Conservation (phyloP, 1,284 basidiomycete species). For the Tilletia caries region DNA sequence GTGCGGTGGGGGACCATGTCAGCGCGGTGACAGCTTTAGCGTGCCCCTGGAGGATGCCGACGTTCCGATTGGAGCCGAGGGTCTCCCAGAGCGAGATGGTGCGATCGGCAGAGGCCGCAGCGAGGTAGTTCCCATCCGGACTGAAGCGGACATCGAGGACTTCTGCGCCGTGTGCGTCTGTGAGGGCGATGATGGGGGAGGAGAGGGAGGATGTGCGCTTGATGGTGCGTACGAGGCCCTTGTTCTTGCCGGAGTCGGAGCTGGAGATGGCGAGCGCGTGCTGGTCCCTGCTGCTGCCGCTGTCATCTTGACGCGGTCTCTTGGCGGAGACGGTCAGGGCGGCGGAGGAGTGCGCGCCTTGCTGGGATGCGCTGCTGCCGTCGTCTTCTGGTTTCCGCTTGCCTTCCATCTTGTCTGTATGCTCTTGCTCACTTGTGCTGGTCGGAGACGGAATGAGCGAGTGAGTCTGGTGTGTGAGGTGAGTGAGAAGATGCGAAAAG, state of each 20-base stretch:
- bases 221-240: constrained; percentile 35
- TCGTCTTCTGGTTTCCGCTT: constrained; percentile 1
- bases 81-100: constrained; percentile 51
- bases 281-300: constrained; percentile 13
- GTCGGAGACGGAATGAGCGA: neutral
- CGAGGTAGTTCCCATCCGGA: constrained; percentile 42
- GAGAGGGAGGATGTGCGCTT: constrained; percentile 41
- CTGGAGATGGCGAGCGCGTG: constrained; percentile 38
- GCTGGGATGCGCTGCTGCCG: neutral
- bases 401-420: neutral
- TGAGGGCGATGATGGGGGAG: constrained; percentile 42
- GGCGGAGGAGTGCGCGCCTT: constrained; percentile 14
- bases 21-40: constrained; percentile 46
- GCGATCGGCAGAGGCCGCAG: constrained; percentile 42
- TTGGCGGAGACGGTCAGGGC: constrained; percentile 19
- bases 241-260: constrained; percentile 34
- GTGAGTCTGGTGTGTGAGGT: too few species aligned
- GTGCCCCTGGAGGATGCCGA: constrained; percentile 47
- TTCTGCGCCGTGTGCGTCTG: constrained; percentile 44
- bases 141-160: constrained; percentile 47
- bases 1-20: constrained; percentile 31
- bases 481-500: too few species aligned
- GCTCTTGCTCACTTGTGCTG: too few species aligned
- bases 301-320: constrained; percentile 32
- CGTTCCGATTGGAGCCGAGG: constrained; percentile 44